A percentile compares a stretch with the other conserved stretches of the same genome.
These are phyloP conservation scores for Aspergillus leporis DNA, from an alignment of 495 filamentous ascomycete species.

Conservation along the genomic window DNA sequence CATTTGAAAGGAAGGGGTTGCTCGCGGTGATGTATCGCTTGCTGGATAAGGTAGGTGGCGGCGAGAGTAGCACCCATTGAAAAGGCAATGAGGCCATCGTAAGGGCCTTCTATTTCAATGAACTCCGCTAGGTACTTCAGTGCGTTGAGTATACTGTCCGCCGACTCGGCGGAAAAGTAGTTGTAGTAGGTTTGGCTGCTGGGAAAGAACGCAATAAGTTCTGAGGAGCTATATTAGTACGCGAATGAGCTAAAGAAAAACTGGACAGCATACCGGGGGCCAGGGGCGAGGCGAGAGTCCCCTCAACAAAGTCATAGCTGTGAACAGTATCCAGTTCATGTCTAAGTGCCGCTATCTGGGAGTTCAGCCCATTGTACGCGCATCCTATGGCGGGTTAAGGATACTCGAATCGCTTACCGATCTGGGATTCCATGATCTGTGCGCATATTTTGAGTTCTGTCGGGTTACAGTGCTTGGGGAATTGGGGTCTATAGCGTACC, in stretches of 20 bases:
- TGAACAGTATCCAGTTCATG: constrained; percentile 27
- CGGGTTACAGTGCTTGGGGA: background rate
- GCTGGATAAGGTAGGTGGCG: constrained; percentile 19
- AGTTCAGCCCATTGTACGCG: background rate
- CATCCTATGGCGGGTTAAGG: too few relatives aligned
- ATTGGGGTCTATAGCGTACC: background rate
- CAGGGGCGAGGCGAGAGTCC: constrained; percentile 18
- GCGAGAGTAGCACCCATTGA: constrained; percentile 27
- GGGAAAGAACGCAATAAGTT: constrained; percentile 16
- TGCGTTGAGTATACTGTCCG: constrained; percentile 14
- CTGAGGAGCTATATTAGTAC: background rate
- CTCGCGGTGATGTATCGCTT: constrained; percentile 4
- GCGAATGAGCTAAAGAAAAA: background rate
- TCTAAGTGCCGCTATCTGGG: constrained; percentile 17
- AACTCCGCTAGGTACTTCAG: constrained; percentile 21
- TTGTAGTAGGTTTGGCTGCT: constrained; percentile 16
- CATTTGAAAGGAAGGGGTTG: constrained; percentile 21
- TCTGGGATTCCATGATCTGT: constrained; percentile 13
- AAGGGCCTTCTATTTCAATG: constrained; percentile 28
- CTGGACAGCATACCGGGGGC: constrained; percentile 20
- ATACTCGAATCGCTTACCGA: background rate
- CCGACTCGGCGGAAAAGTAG: constrained; percentile 23
- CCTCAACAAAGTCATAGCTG: constrained; percentile 32
- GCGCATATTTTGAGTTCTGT: background rate
- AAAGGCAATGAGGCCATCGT: constrained; percentile 33